Conservation (phyloP, 495 filamentous ascomycete species). For the Penicillium herquei region DNA sequence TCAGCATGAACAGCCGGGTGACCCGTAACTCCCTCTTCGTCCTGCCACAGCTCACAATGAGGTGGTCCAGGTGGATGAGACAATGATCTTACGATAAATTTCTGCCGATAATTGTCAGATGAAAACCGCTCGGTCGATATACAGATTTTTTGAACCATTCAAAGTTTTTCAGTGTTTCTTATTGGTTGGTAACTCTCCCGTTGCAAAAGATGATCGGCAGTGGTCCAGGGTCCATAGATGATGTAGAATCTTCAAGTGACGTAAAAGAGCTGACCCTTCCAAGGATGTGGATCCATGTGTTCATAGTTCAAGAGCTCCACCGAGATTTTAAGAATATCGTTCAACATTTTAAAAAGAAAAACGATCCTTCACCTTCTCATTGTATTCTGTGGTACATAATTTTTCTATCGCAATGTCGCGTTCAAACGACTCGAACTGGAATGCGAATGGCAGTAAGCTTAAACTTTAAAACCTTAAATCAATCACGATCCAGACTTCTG, state of each 20-base stretch:
- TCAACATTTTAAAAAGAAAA: neutral
- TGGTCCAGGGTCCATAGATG: neutral
- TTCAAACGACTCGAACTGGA: neutral
- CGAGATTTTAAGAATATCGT: neutral
- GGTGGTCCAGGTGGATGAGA: no score
- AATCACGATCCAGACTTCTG: neutral
- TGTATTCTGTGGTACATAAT: neutral
- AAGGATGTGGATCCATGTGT: conserved; percentile 4
- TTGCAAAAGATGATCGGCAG: neutral
- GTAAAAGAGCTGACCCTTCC: conserved; percentile 7
- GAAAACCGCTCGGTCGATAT: no score
- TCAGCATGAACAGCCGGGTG: no score
- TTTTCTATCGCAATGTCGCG: neutral
- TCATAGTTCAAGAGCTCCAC: conserved; percentile 4
- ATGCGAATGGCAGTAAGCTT: neutral
- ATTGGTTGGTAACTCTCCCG: neutral
- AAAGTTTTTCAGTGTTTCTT: no score
- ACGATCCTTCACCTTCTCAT: no score
- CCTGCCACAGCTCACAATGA: no score
- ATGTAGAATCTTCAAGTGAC: conserved; percentile 7
- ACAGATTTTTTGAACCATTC: no score
- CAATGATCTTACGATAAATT: no score
- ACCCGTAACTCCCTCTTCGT: no score
- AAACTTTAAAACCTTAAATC: conserved; percentile 6
- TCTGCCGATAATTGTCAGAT: no score